These are phyloP conservation scores for Eucalyptus paniculata DNA, from an alignment of 345 rosid genomes.

Conservation along the genomic window DNA sequence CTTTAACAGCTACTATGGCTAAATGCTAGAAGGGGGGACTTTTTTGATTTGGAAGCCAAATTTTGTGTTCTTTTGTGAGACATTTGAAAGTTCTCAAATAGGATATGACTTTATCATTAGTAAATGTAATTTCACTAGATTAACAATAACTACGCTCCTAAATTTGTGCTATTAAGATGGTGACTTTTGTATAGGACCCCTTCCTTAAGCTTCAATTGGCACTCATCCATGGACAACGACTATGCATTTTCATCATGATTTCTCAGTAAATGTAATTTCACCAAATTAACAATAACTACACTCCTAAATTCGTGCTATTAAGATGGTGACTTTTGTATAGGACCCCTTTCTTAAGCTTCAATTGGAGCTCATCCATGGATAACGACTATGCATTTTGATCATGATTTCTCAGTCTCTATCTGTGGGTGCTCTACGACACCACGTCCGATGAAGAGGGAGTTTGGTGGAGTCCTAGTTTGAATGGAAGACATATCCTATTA, in stretches of 20 bases:
- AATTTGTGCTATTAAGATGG: background rate
- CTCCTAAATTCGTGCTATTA: background rate
- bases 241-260: background rate
- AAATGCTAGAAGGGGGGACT: background rate
- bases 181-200: background rate
- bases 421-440: background rate
- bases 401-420: background rate
- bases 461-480: background rate
- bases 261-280: background rate
- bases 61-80: background rate
- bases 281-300: background rate
- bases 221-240: background rate
- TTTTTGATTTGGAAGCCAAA: background rate
- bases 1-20: background rate
- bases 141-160: background rate
- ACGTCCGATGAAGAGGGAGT: background rate
- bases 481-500: background rate
- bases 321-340: background rate
- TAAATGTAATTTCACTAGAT: background rate
- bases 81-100: background rate
- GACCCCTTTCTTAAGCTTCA: background rate
- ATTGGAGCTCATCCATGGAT: background rate
- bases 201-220: background rate
- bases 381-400: background rate
- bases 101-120: background rate